Evolutionary conservation across 441 rosid species (phyloP).

Genomic region (Viola pubescens): DNA sequence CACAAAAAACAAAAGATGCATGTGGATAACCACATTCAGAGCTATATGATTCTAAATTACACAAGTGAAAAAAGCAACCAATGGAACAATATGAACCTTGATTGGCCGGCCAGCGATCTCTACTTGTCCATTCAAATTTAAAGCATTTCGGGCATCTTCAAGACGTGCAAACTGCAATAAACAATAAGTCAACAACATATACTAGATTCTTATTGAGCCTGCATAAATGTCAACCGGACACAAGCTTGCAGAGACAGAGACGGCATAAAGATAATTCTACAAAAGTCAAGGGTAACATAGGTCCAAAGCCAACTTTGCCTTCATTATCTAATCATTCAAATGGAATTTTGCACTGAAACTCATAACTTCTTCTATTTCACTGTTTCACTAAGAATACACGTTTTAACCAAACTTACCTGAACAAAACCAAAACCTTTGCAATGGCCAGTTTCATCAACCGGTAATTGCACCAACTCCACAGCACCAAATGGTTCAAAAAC

Average conservation of each 20-base stretch:
- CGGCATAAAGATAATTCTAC: no score
- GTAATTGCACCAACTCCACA: constrained; percentile 96
- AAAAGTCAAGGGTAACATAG: no score
- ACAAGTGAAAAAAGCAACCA: background rate
- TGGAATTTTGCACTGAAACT: background rate
- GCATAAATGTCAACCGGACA: background rate
- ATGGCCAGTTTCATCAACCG: constrained; percentile 76
- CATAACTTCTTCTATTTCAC: background rate
- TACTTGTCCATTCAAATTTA: constrained; percentile 83
- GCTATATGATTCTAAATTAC: background rate
- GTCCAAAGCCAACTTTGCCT: no score
- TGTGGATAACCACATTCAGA: background rate
- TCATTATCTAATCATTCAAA: no score
- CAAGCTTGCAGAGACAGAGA: no score
- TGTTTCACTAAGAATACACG: no score
- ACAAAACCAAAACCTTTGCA: constrained; percentile 98
- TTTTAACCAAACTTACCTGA: constrained; percentile 55
- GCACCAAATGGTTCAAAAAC: constrained; percentile 91
- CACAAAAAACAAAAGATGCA: constrained; percentile 9
- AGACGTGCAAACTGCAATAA: constrained; percentile 75
- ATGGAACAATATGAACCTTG: constrained; percentile 42
- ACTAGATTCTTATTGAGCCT: background rate
- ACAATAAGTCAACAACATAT: constrained; percentile 5
- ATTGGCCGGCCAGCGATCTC: constrained; percentile 92
- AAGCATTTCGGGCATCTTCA: constrained; percentile 91